phyloP scores from a whole-genome alignment of 2,329 filamentous ascomycete species.

The Arthrobotrys sinensis region DNA sequence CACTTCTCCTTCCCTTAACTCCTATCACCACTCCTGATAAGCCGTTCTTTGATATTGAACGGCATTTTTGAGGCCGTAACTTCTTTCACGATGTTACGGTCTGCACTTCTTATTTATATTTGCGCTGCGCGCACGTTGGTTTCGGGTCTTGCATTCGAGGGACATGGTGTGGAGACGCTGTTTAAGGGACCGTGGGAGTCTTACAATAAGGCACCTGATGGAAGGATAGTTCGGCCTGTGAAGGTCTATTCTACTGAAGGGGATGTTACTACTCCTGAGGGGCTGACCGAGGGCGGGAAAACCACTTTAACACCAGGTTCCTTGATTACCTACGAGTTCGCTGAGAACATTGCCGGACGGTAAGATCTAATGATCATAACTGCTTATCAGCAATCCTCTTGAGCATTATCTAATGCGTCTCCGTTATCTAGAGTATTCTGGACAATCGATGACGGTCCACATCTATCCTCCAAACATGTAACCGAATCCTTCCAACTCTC shows the following conservation, averaged over 20 bases:
- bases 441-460: slow-evolving; percentile 38
- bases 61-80: slow-evolving; percentile 41
- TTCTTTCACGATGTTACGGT: slow-evolving; percentile 56
- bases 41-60: slow-evolving; percentile 22
- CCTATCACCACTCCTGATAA: slow-evolving; percentile 8
- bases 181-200: slow-evolving; percentile 68
- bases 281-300: slow-evolving; percentile 48
- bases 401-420: slow-evolving; percentile 66
- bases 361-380: slow-evolving; percentile 60
- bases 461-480: slow-evolving; percentile 9
- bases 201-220: slow-evolving; percentile 67
- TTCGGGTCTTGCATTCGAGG: slow-evolving; percentile 45
- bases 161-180: slow-evolving; percentile 62
- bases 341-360: slow-evolving; percentile 68
- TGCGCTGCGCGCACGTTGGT: slow-evolving; percentile 51
- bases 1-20: not conserved
- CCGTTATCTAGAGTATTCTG: slow-evolving; percentile 30
- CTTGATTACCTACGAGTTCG: slow-evolving; percentile 68
- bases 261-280: slow-evolving; percentile 63
- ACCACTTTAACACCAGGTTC: slow-evolving; percentile 66
- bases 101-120: slow-evolving; percentile 33
- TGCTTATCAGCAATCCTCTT: too few relatives aligned
- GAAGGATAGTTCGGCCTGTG: slow-evolving; percentile 66
- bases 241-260: slow-evolving; percentile 67
- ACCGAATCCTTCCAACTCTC: slow-evolving; percentile 62